Evolutionary conservation across 371 early-diverging fungal species (phyloP).

Genomic region (Amoeboaphelidium protococcarum): DNA sequence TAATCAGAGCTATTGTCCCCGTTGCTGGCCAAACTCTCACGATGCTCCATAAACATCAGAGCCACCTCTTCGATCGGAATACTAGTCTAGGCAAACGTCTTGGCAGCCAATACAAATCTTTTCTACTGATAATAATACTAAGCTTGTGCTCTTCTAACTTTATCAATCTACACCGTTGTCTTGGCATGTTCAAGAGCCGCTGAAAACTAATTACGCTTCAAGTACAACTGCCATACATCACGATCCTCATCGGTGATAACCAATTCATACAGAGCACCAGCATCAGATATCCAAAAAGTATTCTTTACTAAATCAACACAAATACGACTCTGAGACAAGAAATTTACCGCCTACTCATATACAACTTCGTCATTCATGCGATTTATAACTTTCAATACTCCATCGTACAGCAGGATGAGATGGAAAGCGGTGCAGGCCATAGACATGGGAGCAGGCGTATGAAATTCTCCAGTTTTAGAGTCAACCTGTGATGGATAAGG

Average conservation of each 20-base stretch:
- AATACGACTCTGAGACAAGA: conserved; percentile 29
- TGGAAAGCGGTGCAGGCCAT: conserved; percentile 64
- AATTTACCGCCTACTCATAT: conserved; percentile 45
- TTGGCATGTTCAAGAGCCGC: background rate
- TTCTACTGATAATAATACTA: background rate
- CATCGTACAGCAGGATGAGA: conserved; percentile 43
- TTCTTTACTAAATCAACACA: conserved; percentile 39
- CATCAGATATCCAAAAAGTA: conserved; percentile 71
- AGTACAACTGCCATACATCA: conserved; percentile 66
- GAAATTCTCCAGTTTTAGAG: too few species aligned
- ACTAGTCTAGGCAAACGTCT: conserved; percentile 1
- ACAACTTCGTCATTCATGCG: conserved; percentile 47
- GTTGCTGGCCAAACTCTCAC: too few species aligned
- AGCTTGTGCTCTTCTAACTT: conserved; percentile 4
- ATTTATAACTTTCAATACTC: conserved; percentile 41
- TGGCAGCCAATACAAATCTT: conserved; percentile 1
- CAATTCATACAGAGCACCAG: conserved; percentile 46
- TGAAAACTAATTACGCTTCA: conserved; percentile 24
- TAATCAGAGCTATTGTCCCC: too few species aligned
- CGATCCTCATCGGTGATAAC: conserved; percentile 63
- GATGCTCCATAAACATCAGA: conserved; percentile 1
- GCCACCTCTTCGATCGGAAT: conserved; percentile 2
- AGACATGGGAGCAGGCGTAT: too few species aligned
- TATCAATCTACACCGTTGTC: conserved; percentile 3
- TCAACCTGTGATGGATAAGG: too few species aligned